Evolutionary conservation across 2,329 filamentous ascomycete species (phyloP).

Genomic region (Colletotrichum brevisporum): DNA sequence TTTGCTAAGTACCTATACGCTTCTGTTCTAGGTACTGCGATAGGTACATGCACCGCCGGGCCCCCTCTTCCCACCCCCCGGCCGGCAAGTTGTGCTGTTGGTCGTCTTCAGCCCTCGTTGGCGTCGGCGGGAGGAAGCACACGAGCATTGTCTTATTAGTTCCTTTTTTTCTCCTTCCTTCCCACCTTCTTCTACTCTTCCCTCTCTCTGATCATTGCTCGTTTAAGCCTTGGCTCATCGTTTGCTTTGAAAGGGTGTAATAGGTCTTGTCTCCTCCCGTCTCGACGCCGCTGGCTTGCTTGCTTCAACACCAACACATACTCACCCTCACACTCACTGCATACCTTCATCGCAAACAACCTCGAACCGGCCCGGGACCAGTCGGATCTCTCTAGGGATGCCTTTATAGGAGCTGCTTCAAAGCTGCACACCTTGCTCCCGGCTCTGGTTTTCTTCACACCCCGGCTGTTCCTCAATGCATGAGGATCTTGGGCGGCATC

Average conservation of each 20-base stretch:
- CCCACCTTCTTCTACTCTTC: neutral
- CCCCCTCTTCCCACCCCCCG: too few species aligned
- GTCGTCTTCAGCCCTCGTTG: constrained; percentile 10
- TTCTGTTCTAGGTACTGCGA: too few species aligned
- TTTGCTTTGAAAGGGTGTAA: neutral
- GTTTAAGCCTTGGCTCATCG: constrained; percentile 1
- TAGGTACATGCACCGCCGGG: too few species aligned
- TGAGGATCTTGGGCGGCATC: neutral
- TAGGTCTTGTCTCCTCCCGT: neutral
- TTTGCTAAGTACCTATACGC: too few species aligned
- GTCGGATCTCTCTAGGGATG: too few species aligned
- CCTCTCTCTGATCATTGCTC: constrained; percentile 9
- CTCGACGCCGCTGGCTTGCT: neutral
- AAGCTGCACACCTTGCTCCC: too few species aligned
- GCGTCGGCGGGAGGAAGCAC: constrained; percentile 23
- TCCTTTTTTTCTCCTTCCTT: constrained; percentile 8
- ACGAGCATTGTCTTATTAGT: constrained; percentile 25
- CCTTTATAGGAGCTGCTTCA: too few species aligned
- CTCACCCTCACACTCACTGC: too few species aligned
- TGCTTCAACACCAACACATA: neutral
- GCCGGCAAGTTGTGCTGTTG: constrained; percentile 2
- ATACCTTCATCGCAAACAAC: neutral
- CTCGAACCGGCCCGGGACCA: too few species aligned
- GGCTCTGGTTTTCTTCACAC: neutral
- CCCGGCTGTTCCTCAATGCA: neutral